Percentiles rank a stretch among this genome's conserved stretches.
These are phyloP conservation scores for Ogataea parapolymorpha DNA, from an alignment of 805 yeast species.

Conservation along the genomic window DNA sequence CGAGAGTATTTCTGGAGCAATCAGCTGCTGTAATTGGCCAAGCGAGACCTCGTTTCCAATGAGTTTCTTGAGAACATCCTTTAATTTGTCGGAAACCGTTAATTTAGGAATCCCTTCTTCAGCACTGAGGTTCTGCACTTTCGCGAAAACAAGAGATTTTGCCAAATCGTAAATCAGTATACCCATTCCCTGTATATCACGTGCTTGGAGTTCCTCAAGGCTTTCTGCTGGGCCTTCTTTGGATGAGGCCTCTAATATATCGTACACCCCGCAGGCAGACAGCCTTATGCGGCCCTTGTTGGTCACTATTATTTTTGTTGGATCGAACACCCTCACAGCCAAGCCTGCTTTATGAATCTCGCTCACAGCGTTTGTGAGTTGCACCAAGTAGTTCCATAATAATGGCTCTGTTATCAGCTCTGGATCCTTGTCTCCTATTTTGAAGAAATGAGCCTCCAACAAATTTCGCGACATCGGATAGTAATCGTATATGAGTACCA, in stretches of 20 bases:
- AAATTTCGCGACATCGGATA: constrained; percentile 75
- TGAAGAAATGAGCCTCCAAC: constrained; percentile 59
- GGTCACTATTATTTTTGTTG: constrained; percentile 70
- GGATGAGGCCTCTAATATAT: constrained; percentile 46
- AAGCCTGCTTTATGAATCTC: constrained; percentile 63
- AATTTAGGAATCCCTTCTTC: constrained; percentile 27
- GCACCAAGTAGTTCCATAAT: constrained; percentile 75
- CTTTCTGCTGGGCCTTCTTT: constrained; percentile 29
- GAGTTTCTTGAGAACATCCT: constrained; percentile 40
- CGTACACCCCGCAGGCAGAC: constrained; percentile 67
- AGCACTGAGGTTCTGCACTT: constrained; percentile 17
- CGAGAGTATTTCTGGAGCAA: constrained; percentile 44
- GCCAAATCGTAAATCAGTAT: constrained; percentile 55
- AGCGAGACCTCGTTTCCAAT: constrained; percentile 28
- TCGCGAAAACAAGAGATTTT: constrained; percentile 28
- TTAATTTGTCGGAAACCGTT: constrained; percentile 44
- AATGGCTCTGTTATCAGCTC: constrained; percentile 59
- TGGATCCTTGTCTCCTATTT: constrained; percentile 36
- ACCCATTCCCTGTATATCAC: constrained; percentile 63
- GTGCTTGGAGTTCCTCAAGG: constrained; percentile 21
- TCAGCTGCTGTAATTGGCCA: constrained; percentile 36
- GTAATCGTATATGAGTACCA: constrained; percentile 79
- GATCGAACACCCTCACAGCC: constrained; percentile 58
- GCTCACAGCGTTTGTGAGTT: constrained; percentile 66
- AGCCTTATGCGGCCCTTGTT: constrained; percentile 68